phyloP scores from a whole-genome alignment of 805 yeast species.

The Candida railenensis region DNA sequence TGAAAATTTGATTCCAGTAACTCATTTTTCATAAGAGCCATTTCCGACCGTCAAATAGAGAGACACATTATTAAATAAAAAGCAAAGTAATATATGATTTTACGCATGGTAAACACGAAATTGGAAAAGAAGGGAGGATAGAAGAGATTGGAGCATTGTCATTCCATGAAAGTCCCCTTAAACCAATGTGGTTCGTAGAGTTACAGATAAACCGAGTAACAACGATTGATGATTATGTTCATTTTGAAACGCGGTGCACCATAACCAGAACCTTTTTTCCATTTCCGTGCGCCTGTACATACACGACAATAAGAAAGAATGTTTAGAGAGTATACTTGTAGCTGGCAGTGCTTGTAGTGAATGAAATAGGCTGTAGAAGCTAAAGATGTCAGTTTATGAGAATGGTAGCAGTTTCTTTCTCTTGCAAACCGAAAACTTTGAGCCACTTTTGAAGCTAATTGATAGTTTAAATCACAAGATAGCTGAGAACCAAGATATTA shows the following conservation, averaged over 20 bases:
- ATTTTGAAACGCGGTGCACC: no score
- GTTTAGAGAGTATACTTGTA: background rate
- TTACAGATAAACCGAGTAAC: no score
- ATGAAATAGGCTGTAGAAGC: background rate
- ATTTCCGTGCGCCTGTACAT: no score
- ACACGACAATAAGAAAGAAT: no score
- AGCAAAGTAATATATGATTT: background rate
- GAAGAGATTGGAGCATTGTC: no score
- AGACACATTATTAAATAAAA: background rate
- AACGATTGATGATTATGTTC: no score
- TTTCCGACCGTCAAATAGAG: no score
- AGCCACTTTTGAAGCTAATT: conserved; percentile 25
- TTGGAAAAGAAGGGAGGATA: background rate
- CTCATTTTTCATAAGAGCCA: no score
- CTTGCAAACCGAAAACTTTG: conserved; percentile 31
- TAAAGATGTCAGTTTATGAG: background rate
- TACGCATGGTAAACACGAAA: background rate
- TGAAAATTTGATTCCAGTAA: no score
- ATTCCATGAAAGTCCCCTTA: no score
- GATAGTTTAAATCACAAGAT: conserved; percentile 20
- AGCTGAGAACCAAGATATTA: conserved; percentile 21
- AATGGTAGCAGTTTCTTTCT: conserved; percentile 12
- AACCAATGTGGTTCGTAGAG: no score
- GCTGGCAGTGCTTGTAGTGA: background rate
- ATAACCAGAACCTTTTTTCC: no score